Evolutionary conservation across 2,329 filamentous ascomycete genomes (phyloP), one percentile per base, ranked within the genome.

Genomic region (Canariomyces notabilis): DNA sequence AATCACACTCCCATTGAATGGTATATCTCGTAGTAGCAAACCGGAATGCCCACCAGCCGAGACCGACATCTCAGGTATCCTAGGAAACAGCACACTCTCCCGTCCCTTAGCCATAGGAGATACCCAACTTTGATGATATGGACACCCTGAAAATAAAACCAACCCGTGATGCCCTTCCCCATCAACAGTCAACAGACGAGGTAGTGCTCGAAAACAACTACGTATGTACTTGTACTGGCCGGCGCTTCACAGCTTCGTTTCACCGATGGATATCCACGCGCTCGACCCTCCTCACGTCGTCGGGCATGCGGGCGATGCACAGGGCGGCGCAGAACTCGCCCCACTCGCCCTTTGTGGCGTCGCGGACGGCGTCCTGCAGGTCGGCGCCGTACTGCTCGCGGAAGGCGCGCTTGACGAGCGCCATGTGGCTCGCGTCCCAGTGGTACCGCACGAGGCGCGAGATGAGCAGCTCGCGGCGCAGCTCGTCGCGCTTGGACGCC

Each of bases 371-470:
- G 37, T 88, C 82, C 61, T 89, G 81, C 53, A 97, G 75, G 37
- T 85, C 79, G 41, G 76, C 71, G 5, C 78, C 76, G 65, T 96
- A 96, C 51, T 89, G 82, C 51, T 84, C 80, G 46, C 79, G 76
- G 66, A 89, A 98, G 52, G 89, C 87, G 23, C 70, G 68, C 74
- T 94, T 94, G 44, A 97, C 80, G 16, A 78, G 76, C 49, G 82
- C 79, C 68, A 97, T 76, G 66, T 97, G 91, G 53, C 77, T 69
- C 4, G 85, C 79, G 60, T 97, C 90, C 93, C 93, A 97, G 67
- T 97, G 93, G 64, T 91, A 81, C 23, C 93, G 78, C 35, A 96
- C 87, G 2, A 97, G 76, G 2, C 93, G 78, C 3, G 85, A 90
- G 53, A 95, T 94, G 41, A 98, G 79, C 39, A 96, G 72, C 64